These are phyloP conservation scores for Daldinia eschscholtzii DNA, from an alignment of 2,329 filamentous ascomycete genomes.

Conservation along the genomic window DNA sequence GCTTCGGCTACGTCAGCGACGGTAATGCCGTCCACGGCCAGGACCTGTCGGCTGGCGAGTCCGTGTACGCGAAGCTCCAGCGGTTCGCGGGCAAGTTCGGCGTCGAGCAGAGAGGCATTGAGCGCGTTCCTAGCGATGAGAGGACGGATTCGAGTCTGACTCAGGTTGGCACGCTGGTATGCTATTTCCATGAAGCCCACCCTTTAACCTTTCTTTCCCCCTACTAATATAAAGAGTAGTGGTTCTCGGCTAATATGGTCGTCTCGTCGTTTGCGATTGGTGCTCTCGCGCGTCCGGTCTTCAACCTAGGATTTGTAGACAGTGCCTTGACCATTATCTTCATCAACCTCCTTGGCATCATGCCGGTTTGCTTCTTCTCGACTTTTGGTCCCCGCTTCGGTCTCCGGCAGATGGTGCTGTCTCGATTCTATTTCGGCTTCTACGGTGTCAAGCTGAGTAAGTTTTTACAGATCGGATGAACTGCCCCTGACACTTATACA, in stretches of 20 bases:
- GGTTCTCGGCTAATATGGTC: constrained; percentile 83
- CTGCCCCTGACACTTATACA: not conserved
- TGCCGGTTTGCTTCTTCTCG: constrained; percentile 81
- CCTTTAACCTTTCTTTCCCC: not conserved
- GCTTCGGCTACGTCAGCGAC: constrained; percentile 39
- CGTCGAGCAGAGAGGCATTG: constrained; percentile 81
- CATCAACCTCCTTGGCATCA: constrained; percentile 79
- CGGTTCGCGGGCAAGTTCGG: constrained; percentile 73
- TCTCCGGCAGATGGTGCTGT: constrained; percentile 84
- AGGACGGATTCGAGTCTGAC: constrained; percentile 73
- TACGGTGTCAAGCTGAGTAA: constrained; percentile 75
- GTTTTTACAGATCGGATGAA: constrained; percentile 47
- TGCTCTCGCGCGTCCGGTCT: constrained; percentile 75
- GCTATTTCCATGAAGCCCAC: constrained; percentile 37
- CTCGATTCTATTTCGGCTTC: constrained; percentile 81
- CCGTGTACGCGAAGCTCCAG: constrained; percentile 60
- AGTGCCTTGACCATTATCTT: constrained; percentile 79
- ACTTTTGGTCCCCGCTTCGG: constrained; percentile 81
- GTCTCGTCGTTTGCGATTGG: constrained; percentile 82
- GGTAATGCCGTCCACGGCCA: constrained; percentile 34
- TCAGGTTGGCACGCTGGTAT: constrained; percentile 79
- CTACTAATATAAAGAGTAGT: constrained; percentile 59
- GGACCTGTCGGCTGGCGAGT: constrained; percentile 33
- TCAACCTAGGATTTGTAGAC: constrained; percentile 78
- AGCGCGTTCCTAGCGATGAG: constrained; percentile 78